Conservation (phyloP, 2,329 filamentous ascomycete species). For the Piedraia hortae region DNA sequence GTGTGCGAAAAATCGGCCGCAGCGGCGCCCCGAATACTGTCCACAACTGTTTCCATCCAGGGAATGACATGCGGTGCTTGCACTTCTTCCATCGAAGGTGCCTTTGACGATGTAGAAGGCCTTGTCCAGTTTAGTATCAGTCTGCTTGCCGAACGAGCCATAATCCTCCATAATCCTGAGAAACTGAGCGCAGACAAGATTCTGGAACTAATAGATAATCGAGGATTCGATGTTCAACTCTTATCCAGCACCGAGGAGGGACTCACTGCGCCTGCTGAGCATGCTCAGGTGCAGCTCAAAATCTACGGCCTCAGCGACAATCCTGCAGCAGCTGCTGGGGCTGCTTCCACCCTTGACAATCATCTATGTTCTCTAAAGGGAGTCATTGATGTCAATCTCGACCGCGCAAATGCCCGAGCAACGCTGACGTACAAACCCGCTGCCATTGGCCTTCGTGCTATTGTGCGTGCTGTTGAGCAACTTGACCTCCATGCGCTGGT, state of each 20-base stretch:
- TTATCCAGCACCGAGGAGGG: constrained; percentile 41
- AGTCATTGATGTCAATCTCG: constrained; percentile 45
- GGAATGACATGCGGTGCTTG: constrained; percentile 97
- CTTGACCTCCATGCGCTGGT: constrained; percentile 69
- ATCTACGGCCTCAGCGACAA: constrained; percentile 57
- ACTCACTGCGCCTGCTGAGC: constrained; percentile 23
- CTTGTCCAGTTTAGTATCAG: constrained; percentile 82
- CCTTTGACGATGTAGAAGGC: constrained; percentile 51
- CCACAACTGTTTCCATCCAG: constrained; percentile 67
- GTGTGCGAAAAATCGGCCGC: constrained; percentile 10
- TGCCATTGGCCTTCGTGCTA: constrained; percentile 46
- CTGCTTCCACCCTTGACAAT: constrained; percentile 40
- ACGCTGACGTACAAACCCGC: constrained; percentile 45
- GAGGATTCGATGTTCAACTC: constrained; percentile 67
- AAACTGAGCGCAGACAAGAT: constrained; percentile 49
- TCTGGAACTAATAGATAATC: constrained; percentile 58
- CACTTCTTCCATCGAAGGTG: constrained; percentile 68
- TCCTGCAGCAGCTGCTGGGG: constrained; percentile 37
- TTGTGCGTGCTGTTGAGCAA: constrained; percentile 63
- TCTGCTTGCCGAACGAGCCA: constrained; percentile 69
- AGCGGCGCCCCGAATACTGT: constrained; percentile 26
- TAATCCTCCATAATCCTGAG: constrained; percentile 54
- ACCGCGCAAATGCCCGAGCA: constrained; percentile 44
- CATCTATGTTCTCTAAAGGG: no score
- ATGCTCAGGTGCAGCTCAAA: constrained; percentile 47